These are phyloP conservation scores for Serendipita sp. DNA, from an alignment of 768 basidiomycete species.

Conservation along the genomic window DNA sequence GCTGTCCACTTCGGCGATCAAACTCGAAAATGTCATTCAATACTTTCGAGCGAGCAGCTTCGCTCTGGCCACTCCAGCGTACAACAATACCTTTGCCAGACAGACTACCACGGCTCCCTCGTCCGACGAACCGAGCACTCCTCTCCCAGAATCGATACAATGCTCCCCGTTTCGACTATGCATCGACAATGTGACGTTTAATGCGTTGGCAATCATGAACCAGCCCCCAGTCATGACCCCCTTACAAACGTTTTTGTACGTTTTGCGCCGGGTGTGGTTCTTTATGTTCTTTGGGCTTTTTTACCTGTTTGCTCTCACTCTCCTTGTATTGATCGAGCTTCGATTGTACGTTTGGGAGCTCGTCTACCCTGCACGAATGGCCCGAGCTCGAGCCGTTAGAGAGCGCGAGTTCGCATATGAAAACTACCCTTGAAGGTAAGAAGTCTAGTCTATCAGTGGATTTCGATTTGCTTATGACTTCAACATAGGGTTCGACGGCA, in stretches of 20 bases:
- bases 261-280: neutral
- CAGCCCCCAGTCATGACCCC: neutral
- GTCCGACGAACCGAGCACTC: neutral
- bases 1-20: neutral
- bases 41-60: slow-evolving; percentile 9
- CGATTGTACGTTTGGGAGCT: neutral
- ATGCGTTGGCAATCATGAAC: neutral
- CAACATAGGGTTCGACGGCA: too few relatives aligned
- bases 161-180: neutral
- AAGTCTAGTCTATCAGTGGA: too few relatives aligned
- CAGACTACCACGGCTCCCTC: neutral
- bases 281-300: neutral
- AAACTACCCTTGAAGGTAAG: neutral
- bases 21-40: slow-evolving; percentile 6
- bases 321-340: neutral
- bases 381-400: neutral
- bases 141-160: neutral
- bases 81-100: slow-evolving; percentile 7
- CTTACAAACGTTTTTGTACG: neutral
- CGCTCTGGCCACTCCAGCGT: slow-evolving; percentile 7
- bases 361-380: neutral
- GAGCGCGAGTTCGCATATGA: neutral
- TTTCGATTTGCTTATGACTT: too few relatives aligned
- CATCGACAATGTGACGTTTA: neutral
- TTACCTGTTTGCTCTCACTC: too few relatives aligned